Percentiles rank a stretch among this genome's conserved stretches.
phyloP scores from a whole-genome alignment of 176 grass and related monocot genomes.

The sorghum (Sorghum bicolor) region Sorghum_bicolor_NCBIv3 NC_012870.2:76776001-76776500 shows the following conservation, averaged over 20 bases:
- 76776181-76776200: not conserved
- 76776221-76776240: not conserved
- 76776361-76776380: not conserved
- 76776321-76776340: not conserved
- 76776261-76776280: not conserved
- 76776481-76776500: conserved; percentile 38
- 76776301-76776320: conserved; percentile 10
- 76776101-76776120: conserved; percentile 17
- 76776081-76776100: conserved; percentile 9
- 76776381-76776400: not conserved
- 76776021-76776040: not conserved
- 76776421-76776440: not conserved
- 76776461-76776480: conserved; percentile 28
- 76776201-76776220: not conserved
- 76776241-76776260: not conserved
- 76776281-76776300: not conserved
- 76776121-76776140: conserved; percentile 23
- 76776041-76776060: not conserved
- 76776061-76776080: not conserved
- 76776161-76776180: not conserved
- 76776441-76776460: conserved; percentile 31
- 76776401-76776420: not conserved
- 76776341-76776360: not conserved
- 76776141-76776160: conserved; percentile 18
- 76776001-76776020: not conserved